Evolutionary conservation across 2,329 filamentous ascomycete genomes (phyloP), one percentile per base, ranked within the genome.

Genomic region (Chrysosporium queenslandicum): DNA sequence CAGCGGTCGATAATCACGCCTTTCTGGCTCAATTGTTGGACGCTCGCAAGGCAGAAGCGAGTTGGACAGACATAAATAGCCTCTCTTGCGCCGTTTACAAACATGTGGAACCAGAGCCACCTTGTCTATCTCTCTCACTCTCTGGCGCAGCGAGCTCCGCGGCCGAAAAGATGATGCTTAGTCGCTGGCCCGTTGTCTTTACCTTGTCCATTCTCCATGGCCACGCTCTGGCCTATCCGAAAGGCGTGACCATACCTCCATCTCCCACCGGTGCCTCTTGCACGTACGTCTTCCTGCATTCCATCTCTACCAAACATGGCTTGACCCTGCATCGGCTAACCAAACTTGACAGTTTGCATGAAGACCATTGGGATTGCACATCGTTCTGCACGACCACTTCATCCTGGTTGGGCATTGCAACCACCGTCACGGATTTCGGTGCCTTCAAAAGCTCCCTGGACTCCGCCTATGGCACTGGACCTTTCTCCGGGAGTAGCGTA

Each of bases 381-480:
- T 50, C 47, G 3, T 23, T 42, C 30, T 47, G 50, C 39, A 40
- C 39, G 3, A 36, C 14, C 3, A 42, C 47, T 21, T 42, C 47
- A 4, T 29, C 40, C 4, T 41, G 41, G 50, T n/a, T 36, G 30
- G 40, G 36, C 27, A 53, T 46, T 25, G 41, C 29, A 2, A 53
- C 43, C 23, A 37, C 32, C 3, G 34, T 37, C 23, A 40, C 43
- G 23, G 34, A 46, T 23, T 45, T 46, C 21, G 50, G 37, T 18
- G 30, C 32, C n/a, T 52, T 52, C 41, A 37, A 37, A 21, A 52
- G 41, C 12, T 52, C 50, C 11, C 32, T 52, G 20, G 42, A 52
- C 11, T 23, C 50, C 21, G 34, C 14, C 3, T 52, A 52, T 32
- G 37, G 41, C 27, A 18, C 50, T n/a, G 23, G 6, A 20, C 21